Base-by-base conservation (phyloP, 2,329 filamentous ascomycete species). In the Aureobasidium musti region DNA sequence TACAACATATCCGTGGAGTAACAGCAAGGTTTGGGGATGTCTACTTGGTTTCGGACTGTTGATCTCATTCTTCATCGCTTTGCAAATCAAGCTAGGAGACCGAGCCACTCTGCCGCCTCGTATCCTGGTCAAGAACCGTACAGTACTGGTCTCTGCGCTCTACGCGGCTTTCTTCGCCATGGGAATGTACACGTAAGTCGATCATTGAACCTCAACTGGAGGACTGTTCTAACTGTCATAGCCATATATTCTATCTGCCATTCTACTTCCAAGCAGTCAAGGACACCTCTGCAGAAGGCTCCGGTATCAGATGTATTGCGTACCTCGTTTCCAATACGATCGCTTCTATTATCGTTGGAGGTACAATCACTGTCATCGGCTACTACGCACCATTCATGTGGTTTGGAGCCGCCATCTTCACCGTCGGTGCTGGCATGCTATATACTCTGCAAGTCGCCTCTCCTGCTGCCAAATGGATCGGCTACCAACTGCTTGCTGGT, bases 291-390 rank as follows among this genome's bases (percentile, higher is more conserved):
- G 70, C 74, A 14, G 65, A 69, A 26, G 60, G 68, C 30, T 71
- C 69, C 11, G 73, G 75, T 7, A 71, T 77, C 37, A 84, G 91
- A 56, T 83, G 85, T 6, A 84, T 89, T 11, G 84, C 85, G 0
- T 68, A 71, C 8, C 61, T 67, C 19, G 52, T 72, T 13, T 53
- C 70, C 2, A 68, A 67, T 37, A 54, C 71, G 11, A 37, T 72
- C 26, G 39, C 63, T 7, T 65, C 65, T 3, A 67, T 74, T 35
- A 37, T 73, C 6, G 67, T 69, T 17, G 74, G 74, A 39, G 70
- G 63, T 5, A 49, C 57, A 2, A 70, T 73, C n/a, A 69, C 69
- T 7, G 37, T 65, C 1, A 45, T 72, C 13, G 73, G 73, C 3
- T 68, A 67, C 28, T 73, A 72, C 59, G 69, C 68, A 17, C 71